A percentile compares a stretch with the other conserved stretches of the same genome.
phyloP scores from a whole-genome alignment of 2,329 filamentous ascomycete genomes.

The Epicoccum nigrum region DNA sequence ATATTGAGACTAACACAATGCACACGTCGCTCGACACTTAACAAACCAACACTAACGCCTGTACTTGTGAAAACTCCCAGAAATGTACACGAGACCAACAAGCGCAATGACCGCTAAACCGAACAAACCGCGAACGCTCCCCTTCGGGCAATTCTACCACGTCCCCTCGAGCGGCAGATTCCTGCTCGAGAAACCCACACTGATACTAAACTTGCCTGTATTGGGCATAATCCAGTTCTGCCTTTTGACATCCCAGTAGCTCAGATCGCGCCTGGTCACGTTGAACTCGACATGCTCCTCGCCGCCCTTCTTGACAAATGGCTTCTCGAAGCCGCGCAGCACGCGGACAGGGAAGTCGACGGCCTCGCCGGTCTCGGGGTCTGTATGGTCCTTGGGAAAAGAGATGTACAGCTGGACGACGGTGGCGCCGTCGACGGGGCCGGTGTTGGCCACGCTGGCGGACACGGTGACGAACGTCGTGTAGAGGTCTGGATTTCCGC shows the following conservation, averaged over 20 bases:
- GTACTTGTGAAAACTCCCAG: too few species aligned
- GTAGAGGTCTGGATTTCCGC: slow-evolving; percentile 71
- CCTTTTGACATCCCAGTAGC: slow-evolving; percentile 49
- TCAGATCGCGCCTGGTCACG: slow-evolving; percentile 50
- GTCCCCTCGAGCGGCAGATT: slow-evolving; percentile 39
- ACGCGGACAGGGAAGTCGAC: slow-evolving; percentile 62
- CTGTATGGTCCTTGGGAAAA: slow-evolving; percentile 53
- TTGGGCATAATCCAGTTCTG: slow-evolving; percentile 52
- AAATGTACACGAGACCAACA: neutral
- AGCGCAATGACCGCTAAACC: neutral
- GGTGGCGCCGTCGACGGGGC: slow-evolving; percentile 58
- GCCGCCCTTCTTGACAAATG: slow-evolving; percentile 39
- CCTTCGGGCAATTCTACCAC: slow-evolving; percentile 31
- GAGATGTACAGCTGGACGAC: slow-evolving; percentile 65
- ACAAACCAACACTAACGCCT: too few species aligned
- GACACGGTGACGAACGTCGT: slow-evolving; percentile 59
- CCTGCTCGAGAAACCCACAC: slow-evolving; percentile 44
- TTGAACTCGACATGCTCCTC: slow-evolving; percentile 45
- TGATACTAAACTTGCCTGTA: slow-evolving; percentile 37
- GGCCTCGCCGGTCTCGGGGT: slow-evolving; percentile 50
- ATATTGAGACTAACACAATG: too few species aligned
- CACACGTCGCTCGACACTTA: too few species aligned
- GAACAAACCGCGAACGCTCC: neutral
- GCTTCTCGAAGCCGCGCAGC: slow-evolving; percentile 53
- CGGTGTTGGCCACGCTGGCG: slow-evolving; percentile 66